Evolutionary conservation across 106 monocot genomes (phyloP).

Genomic region (Gastrodia elata): DNA sequence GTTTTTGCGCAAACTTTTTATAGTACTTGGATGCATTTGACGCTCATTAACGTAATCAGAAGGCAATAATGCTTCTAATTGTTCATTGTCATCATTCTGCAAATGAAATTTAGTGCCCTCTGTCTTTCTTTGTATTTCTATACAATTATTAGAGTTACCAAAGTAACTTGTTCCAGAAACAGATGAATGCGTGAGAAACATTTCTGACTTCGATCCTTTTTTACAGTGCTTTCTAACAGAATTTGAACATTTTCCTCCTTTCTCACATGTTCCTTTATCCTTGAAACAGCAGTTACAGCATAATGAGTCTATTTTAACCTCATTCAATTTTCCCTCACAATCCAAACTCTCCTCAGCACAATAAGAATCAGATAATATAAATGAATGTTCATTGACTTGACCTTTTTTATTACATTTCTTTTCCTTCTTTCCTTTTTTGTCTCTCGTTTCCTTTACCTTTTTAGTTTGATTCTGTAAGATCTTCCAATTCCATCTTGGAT

Average conservation of each 20-base stretch:
- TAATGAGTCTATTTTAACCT: slow-evolving; percentile 11
- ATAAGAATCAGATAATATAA: slow-evolving; percentile 11
- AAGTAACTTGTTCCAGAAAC: slow-evolving; percentile 5
- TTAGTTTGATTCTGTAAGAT: neutral
- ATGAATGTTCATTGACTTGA: slow-evolving; percentile 7
- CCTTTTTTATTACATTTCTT: slow-evolving; percentile 1
- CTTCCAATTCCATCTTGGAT: neutral
- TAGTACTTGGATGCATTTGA: slow-evolving; percentile 4
- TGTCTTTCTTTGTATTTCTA: slow-evolving; percentile 8
- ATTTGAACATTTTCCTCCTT: slow-evolving; percentile 12
- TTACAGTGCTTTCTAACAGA: slow-evolving; percentile 10
- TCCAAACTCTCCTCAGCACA: slow-evolving; percentile 12
- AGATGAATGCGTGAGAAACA: slow-evolving; percentile 7
- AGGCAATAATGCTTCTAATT: neutral
- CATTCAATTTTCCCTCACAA: slow-evolving; percentile 2
- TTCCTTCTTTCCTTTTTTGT: neutral
- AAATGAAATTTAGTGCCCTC: neutral
- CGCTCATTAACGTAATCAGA: neutral
- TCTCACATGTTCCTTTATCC: slow-evolving; percentile 6
- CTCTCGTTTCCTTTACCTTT: neutral
- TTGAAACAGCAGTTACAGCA: slow-evolving; percentile 11
- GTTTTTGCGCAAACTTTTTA: slow-evolving; percentile 10
- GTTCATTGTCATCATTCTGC: slow-evolving; percentile 11
- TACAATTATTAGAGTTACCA: slow-evolving; percentile 7
- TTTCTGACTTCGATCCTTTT: slow-evolving; percentile 14